These are phyloP conservation scores for Penicillium lividum DNA, from an alignment of 495 filamentous ascomycete genomes.

Conservation along the genomic window DNA sequence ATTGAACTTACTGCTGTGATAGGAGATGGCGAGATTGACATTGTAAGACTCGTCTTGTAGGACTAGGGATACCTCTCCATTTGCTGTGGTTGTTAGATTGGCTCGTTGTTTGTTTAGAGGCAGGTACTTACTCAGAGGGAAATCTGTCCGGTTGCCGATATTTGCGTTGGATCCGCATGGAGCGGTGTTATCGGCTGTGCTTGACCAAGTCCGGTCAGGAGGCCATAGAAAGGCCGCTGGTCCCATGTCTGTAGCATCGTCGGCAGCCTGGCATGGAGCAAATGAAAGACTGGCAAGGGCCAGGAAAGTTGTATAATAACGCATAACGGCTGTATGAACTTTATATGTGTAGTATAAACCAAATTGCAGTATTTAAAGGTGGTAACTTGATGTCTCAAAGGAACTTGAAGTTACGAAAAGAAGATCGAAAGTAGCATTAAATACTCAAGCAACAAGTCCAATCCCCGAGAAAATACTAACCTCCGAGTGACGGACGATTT, in stretches of 20 bases:
- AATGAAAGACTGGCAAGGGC: slow-evolving; percentile 14
- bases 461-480: background rate
- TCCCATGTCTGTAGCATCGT: slow-evolving; percentile 44
- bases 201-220: slow-evolving; percentile 46
- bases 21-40: slow-evolving; percentile 47
- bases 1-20: slow-evolving; percentile 36
- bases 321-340: slow-evolving; percentile 2
- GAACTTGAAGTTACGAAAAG: background rate
- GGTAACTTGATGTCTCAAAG: background rate
- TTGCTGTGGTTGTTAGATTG: slow-evolving; percentile 20
- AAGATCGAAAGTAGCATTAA: background rate
- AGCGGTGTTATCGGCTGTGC: slow-evolving; percentile 43
- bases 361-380: background rate
- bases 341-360: background rate
- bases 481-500: background rate
- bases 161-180: slow-evolving; percentile 48
- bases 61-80: slow-evolving; percentile 37
- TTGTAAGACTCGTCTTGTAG: slow-evolving; percentile 46
- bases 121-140: slow-evolving; percentile 40
- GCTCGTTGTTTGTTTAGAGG: background rate
- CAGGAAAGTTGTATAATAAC: slow-evolving; percentile 8
- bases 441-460: background rate
- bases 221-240: slow-evolving; percentile 58
- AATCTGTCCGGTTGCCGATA: slow-evolving; percentile 43
- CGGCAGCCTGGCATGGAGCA: slow-evolving; percentile 4